These are phyloP conservation scores for Aureobasidium sp. DNA, from an alignment of 2,329 filamentous ascomycete genomes.

Conservation along the genomic window DNA sequence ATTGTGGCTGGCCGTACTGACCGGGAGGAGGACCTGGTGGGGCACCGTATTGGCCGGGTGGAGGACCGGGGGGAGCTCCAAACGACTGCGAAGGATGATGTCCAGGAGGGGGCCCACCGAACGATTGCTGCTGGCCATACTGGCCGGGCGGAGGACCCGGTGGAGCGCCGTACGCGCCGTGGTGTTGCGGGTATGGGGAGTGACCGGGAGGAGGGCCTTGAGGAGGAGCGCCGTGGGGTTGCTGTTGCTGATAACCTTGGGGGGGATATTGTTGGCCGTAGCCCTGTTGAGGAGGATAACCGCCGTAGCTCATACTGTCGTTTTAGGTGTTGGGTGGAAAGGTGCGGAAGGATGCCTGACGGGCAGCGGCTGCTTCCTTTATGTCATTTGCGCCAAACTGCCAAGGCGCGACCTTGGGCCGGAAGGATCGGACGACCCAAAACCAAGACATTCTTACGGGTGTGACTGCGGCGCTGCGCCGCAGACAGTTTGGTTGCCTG, in stretches of 20 bases:
- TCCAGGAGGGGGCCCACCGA: constrained; percentile 5
- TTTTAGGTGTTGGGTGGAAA: neutral
- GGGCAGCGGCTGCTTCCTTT: constrained; percentile 4
- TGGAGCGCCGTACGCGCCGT: constrained; percentile 23
- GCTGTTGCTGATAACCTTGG: constrained; percentile 13
- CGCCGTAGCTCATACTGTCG: constrained; percentile 9
- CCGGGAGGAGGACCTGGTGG: constrained; percentile 17
- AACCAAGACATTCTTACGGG: neutral
- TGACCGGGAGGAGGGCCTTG: constrained; percentile 17
- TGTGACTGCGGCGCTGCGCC: constrained; percentile 3
- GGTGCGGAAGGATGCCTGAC: neutral
- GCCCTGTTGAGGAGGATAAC: constrained; percentile 17
- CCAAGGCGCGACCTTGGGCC: constrained; percentile 1
- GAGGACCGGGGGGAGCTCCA: constrained; percentile 9
- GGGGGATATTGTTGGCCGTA: constrained; percentile 17
- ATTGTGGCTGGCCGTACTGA: constrained; percentile 28
- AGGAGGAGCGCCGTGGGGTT: constrained; percentile 1
- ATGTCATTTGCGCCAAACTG: constrained; percentile 11
- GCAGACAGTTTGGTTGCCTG: neutral
- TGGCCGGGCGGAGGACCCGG: constrained; percentile 15
- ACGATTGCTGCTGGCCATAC: constrained; percentile 21
- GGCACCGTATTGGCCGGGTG: constrained; percentile 11
- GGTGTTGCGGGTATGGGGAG: constrained; percentile 20
- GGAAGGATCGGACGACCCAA: constrained; percentile 15
- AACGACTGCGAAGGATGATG: constrained; percentile 26